Evolutionary conservation across 2,329 filamentous ascomycete species (phyloP).

Genomic region (Pleomassaria siparia): DNA sequence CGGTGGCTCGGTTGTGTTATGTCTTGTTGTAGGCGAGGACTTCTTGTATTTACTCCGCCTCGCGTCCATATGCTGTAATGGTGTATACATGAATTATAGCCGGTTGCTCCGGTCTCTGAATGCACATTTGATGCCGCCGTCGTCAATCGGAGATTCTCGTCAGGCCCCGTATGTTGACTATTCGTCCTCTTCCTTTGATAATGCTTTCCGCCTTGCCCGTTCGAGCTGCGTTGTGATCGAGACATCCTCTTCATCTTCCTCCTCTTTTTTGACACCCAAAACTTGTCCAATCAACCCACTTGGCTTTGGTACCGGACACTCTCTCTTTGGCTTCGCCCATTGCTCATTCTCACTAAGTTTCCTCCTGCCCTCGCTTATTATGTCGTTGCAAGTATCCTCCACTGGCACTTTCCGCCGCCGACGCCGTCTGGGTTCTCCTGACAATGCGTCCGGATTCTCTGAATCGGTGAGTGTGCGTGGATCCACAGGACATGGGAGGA

Average conservation of each 20-base stretch:
- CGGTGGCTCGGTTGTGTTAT: too few species aligned
- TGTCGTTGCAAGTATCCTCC: slow-evolving; percentile 21
- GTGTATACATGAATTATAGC: too few species aligned
- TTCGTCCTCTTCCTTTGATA: not conserved
- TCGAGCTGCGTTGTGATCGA: slow-evolving; percentile 9
- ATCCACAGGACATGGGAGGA: slow-evolving; percentile 83
- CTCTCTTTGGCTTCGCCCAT: slow-evolving; percentile 53
- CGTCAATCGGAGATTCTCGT: too few species aligned
- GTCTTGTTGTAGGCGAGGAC: too few species aligned
- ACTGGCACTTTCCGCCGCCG: slow-evolving; percentile 45
- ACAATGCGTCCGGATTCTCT: slow-evolving; percentile 29
- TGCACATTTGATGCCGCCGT: too few species aligned
- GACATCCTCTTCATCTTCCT: slow-evolving; percentile 15
- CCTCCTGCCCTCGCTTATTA: slow-evolving; percentile 22
- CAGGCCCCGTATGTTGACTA: not conserved
- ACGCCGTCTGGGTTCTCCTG: slow-evolving; percentile 32
- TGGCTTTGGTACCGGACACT: slow-evolving; percentile 93
- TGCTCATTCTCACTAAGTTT: slow-evolving; percentile 18
- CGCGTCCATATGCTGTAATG: too few species aligned
- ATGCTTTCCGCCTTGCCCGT: slow-evolving; percentile 5
- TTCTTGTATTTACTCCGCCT: too few species aligned
- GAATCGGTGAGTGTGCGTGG: slow-evolving; percentile 78
- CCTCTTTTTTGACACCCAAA: slow-evolving; percentile 63
- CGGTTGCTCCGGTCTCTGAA: too few species aligned
- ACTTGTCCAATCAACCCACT: slow-evolving; percentile 74